phyloP scores from a whole-genome alignment of 2,329 filamentous ascomycete species.

The Ceratocystis papillata region DNA sequence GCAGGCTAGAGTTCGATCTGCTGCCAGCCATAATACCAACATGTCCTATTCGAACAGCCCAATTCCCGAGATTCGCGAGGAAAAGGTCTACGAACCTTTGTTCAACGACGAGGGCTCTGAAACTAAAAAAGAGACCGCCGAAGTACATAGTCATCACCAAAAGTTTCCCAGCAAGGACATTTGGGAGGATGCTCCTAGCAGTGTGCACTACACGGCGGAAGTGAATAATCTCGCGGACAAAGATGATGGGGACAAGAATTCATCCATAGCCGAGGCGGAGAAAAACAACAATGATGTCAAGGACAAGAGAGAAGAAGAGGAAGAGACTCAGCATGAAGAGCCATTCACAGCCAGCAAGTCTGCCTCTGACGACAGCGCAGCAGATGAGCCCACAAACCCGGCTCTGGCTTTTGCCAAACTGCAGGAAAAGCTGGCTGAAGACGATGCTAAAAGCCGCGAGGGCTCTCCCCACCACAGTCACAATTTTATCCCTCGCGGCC shows the following conservation, averaged over 20 bases:
- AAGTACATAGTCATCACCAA: constrained; percentile 42
- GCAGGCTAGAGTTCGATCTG: constrained; percentile 50
- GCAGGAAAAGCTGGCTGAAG: constrained; percentile 54
- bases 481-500: constrained; percentile 37
- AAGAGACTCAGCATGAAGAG: constrained; percentile 13
- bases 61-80: constrained; percentile 78
- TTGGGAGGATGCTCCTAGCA: constrained; percentile 92
- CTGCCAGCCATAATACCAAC: constrained; percentile 45
- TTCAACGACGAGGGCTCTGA: constrained; percentile 59
- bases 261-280: constrained; percentile 34
- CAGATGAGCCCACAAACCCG: constrained; percentile 42
- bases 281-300: not conserved
- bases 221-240: constrained; percentile 60
- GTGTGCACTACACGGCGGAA: constrained; percentile 65
- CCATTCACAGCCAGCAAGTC: constrained; percentile 28
- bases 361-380: constrained; percentile 28
- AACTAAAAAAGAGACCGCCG: constrained; percentile 40
- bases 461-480: constrained; percentile 37
- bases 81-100: constrained; percentile 88
- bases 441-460: constrained; percentile 34
- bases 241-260: constrained; percentile 1
- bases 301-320: not conserved
- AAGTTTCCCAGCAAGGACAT: constrained; percentile 88
- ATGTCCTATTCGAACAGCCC: constrained; percentile 38
- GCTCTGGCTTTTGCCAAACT: constrained; percentile 55